phyloP scores from a whole-genome alignment of 169 alveolate genomes.

The Plasmodium cynomolgi region DNA sequence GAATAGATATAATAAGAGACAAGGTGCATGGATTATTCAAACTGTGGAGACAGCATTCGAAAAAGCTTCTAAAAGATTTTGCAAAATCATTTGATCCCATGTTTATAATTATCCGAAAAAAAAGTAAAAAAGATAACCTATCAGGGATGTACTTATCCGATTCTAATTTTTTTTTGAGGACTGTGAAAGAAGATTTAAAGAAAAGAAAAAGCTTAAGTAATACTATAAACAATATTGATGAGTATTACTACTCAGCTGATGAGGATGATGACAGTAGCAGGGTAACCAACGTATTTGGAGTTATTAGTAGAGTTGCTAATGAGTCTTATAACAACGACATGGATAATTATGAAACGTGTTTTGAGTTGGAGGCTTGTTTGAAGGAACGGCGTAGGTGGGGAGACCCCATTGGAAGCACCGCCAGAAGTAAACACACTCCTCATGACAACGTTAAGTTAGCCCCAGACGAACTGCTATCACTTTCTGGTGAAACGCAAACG shows the following conservation, averaged over 20 bases:
- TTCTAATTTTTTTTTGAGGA: conserved; percentile 30
- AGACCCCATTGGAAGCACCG: not conserved
- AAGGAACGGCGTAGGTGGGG: conserved; percentile 23
- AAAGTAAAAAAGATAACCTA: conserved; percentile 27
- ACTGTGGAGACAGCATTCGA: conserved; percentile 77
- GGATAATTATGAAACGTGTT: conserved; percentile 70
- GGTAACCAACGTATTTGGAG: not conserved
- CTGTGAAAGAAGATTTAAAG: conserved; percentile 24
- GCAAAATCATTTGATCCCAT: conserved; percentile 75
- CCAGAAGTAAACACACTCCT: not conserved
- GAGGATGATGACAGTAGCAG: conserved; percentile 25
- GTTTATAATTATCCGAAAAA: conserved; percentile 55
- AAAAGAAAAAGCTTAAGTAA: conserved; percentile 35
- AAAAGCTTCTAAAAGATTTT: conserved; percentile 73
- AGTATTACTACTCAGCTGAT: conserved; percentile 67
- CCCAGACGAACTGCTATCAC: not conserved
- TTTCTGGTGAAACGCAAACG: not conserved
- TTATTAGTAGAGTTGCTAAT: conserved; percentile 26
- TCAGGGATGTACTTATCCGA: conserved; percentile 45
- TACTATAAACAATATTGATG: conserved; percentile 58
- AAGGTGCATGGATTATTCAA: conserved; percentile 76
- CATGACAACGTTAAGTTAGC: not conserved
- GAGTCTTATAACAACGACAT: conserved; percentile 15
- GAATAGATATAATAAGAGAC: conserved; percentile 79
- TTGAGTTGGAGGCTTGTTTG: conserved; percentile 47